Evolutionary conservation across 169 alveolate genomes (phyloP).

Genomic region (Plasmodium gonderi): DNA sequence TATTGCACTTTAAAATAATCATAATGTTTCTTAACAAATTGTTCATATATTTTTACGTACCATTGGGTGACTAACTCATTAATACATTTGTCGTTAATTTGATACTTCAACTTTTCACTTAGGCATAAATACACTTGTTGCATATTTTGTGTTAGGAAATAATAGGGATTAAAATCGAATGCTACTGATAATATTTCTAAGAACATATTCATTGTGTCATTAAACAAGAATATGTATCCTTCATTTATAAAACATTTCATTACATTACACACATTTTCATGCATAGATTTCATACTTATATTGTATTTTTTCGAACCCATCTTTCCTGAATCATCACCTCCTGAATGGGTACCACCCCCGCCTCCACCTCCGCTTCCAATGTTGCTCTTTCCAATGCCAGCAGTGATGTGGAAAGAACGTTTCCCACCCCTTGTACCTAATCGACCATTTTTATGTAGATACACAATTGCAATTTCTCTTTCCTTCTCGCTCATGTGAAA

Average conservation of each 20-base stretch:
- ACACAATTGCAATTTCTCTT: neutral
- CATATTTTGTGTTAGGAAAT: neutral
- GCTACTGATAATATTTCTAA: conserved; percentile 8
- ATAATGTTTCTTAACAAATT: conserved; percentile 2
- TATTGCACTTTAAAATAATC: neutral
- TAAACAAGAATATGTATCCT: conserved; percentile 18
- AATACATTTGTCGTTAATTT: neutral
- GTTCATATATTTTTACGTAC: conserved; percentile 9
- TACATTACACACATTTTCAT: conserved; percentile 34
- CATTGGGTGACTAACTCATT: conserved; percentile 24
- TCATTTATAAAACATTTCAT: conserved; percentile 35
- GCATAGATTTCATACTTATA: neutral
- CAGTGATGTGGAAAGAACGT: neutral
- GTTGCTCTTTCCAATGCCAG: neutral
- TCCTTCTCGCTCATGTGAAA: conserved; percentile 20
- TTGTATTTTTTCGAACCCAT: neutral
- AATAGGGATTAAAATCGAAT: conserved; percentile 20
- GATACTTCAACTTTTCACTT: conserved; percentile 27
- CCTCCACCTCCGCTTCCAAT: neutral
- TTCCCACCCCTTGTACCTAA: neutral
- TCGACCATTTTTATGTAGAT: neutral
- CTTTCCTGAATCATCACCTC: neutral
- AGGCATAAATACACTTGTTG: conserved; percentile 13
- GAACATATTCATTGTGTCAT: neutral
- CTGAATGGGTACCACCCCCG: neutral